Evolutionary conservation across 352 stramenopile species (phyloP).

Genomic region (Peronosclerospora sorghi): DNA sequence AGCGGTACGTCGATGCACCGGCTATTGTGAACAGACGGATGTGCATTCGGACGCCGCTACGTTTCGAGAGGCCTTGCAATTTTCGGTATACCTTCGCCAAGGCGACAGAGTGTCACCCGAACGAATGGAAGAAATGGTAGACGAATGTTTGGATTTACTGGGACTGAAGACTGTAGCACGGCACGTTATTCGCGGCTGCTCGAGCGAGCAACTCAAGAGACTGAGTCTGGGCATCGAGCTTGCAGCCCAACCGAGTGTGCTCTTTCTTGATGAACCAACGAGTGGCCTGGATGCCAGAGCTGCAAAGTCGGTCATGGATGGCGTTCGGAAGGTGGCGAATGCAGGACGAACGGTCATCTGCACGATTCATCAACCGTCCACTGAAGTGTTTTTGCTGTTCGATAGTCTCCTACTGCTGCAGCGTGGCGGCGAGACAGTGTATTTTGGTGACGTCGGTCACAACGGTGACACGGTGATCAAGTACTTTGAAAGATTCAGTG

Average conservation of each 20-base stretch:
- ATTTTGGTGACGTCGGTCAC: slow-evolving; percentile 67
- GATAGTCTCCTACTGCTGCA: slow-evolving; percentile 79
- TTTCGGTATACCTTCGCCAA: slow-evolving; percentile 78
- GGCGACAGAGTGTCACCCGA: slow-evolving; percentile 15
- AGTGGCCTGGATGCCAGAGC: slow-evolving; percentile 55
- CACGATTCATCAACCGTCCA: slow-evolving; percentile 33
- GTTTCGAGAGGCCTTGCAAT: slow-evolving; percentile 82
- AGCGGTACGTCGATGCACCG: slow-evolving; percentile 32
- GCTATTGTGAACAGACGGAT: slow-evolving; percentile 81
- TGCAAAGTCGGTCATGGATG: slow-evolving; percentile 55
- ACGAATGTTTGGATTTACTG: slow-evolving; percentile 83
- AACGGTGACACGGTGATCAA: slow-evolving; percentile 29
- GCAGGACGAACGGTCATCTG: slow-evolving; percentile 74
- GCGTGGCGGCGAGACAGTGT: slow-evolving; percentile 73
- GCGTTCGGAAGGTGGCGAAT: slow-evolving; percentile 42
- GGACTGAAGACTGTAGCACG: slow-evolving; percentile 39
- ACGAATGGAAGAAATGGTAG: slow-evolving; percentile 26
- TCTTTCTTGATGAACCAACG: slow-evolving; percentile 52
- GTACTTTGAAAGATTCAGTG: slow-evolving; percentile 50
- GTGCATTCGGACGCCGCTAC: slow-evolving; percentile 81
- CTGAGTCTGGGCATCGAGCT: slow-evolving; percentile 40
- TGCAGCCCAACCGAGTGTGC: slow-evolving; percentile 30
- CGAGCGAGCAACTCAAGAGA: slow-evolving; percentile 36
- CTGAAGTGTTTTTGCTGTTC: slow-evolving; percentile 51
- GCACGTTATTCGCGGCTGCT: slow-evolving; percentile 29